A percentile compares a stretch with the other conserved stretches of the same genome.
phyloP scores from a whole-genome alignment of 2,329 filamentous ascomycete species.

The Clarireedia sp. region DNA sequence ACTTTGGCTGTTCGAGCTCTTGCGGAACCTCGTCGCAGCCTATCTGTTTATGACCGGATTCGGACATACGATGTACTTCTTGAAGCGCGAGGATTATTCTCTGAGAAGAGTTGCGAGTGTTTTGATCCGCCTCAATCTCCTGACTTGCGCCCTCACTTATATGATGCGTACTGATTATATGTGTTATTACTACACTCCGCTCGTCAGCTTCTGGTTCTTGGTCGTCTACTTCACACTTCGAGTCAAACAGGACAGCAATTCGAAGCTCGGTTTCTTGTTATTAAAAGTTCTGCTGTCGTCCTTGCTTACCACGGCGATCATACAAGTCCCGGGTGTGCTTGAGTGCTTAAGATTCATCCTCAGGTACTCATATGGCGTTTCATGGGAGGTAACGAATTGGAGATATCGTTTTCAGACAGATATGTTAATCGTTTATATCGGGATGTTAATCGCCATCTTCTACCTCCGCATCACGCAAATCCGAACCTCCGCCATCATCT shows the following conservation, averaged over 20 bases:
- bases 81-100: constrained; percentile 49
- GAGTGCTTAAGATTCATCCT: constrained; percentile 34
- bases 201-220: constrained; percentile 55
- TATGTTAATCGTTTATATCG: constrained; percentile 47
- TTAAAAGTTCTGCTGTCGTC: constrained; percentile 41
- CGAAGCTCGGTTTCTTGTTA: constrained; percentile 35
- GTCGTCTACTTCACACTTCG: constrained; percentile 46
- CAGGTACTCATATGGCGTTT: constrained; percentile 36
- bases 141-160: constrained; percentile 45
- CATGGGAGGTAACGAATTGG: constrained; percentile 42
- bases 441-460: constrained; percentile 43
- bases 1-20: constrained; percentile 45
- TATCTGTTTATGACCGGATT: constrained; percentile 58
- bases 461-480: constrained; percentile 29
- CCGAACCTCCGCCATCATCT: constrained; percentile 14
- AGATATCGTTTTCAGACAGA: constrained; percentile 45
- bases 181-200: constrained; percentile 51
- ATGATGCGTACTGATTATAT: constrained; percentile 48
- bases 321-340: constrained; percentile 35
- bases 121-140: constrained; percentile 48
- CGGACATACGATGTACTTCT: constrained; percentile 52
- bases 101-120: constrained; percentile 43
- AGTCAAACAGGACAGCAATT: constrained; percentile 35
- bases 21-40: constrained; percentile 45
- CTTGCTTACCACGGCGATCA: constrained; percentile 32